Base-by-base conservation (phyloP, 1,284 basidiomycete species). In the Cutaneotrichosporon dermatis region DNA sequence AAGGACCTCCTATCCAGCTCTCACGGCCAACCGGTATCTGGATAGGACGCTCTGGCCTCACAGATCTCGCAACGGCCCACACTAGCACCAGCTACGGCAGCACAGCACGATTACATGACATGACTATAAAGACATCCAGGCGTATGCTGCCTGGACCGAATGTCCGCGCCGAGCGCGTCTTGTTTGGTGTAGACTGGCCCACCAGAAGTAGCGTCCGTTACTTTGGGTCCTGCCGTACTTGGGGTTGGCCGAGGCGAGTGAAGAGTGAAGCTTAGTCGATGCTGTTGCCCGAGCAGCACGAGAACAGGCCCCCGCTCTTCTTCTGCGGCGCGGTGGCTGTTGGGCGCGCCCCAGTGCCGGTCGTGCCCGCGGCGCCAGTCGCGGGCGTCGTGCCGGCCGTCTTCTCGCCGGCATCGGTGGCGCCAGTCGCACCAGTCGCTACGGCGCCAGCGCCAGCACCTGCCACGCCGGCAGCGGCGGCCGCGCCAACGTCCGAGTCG, bases 281-380 rank as follows among this genome's bases (percentile, higher is more conserved):
- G 15, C 12, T n/a, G n/a, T 62, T 59, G 50, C 63, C 65, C 16
- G 66, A 68, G 56, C 74, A 74, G 64, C 74, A 76, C 56, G 66
- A 66, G 64, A 73, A 74, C 15, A 74, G 60, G 34, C 71, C 69
- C 36, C 69, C 69, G 61, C 66, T 69, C 67, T 75, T 75, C 61
- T 68, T 67, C 49, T 60, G 46, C 9, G 67, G 60, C 7, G 60
- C 25, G 34, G 58, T 11, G 0, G 61, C 46, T 10, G 61, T 40
- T 34, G 54, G 43, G 9, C 56, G 43, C 15, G 61, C 57, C 35
- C 15, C 54, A n/a, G 48, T 15, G 34, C 40, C 37, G 40, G 3
- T 15, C 6, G 37, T 42, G n/a, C 40, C 56, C 16, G 45, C 53
- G 12, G 50, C 52, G 35, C 49, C 33, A 16, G 25, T 25, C 4